These are phyloP conservation scores for Boletellus ananas DNA, from an alignment of 768 basidiomycete genomes.

Conservation along the genomic window DNA sequence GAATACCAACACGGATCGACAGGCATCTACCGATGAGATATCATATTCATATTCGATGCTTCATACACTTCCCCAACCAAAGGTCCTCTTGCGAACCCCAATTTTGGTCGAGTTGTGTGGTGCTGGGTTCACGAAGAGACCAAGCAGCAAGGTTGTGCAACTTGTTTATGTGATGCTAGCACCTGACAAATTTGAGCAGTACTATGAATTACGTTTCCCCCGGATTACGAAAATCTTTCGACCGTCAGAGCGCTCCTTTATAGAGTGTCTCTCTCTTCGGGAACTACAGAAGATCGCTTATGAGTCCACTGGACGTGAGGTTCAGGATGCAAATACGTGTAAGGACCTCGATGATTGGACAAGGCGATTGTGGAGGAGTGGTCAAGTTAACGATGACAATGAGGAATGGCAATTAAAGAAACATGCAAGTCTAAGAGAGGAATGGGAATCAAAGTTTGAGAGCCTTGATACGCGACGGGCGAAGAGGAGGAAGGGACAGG, in stretches of 20 bases:
- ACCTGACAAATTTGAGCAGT: conserved; percentile 36
- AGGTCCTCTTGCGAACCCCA: conserved; percentile 55
- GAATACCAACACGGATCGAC: neutral
- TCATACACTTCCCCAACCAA: conserved; percentile 47
- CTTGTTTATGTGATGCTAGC: neutral
- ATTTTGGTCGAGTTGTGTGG: conserved; percentile 73
- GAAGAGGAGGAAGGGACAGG: conserved; percentile 21
- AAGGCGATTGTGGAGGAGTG: conserved; percentile 37
- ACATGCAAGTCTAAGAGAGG: conserved; percentile 32
- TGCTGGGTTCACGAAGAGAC: conserved; percentile 78
- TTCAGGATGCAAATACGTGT: conserved; percentile 27
- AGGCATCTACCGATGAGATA: conserved; percentile 27
- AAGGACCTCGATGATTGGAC: conserved; percentile 52
- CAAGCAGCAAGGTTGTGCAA: conserved; percentile 47
- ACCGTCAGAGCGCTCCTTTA: conserved; percentile 60
- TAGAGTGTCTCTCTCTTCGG: conserved; percentile 46
- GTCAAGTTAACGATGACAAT: conserved; percentile 32
- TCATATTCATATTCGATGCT: conserved; percentile 55
- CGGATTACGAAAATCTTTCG: conserved; percentile 70
- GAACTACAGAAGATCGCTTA: conserved; percentile 54
- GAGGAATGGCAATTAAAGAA: conserved; percentile 36
- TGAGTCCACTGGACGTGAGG: conserved; percentile 50
- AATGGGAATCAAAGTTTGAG: conserved; percentile 43
- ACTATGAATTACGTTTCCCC: conserved; percentile 84
- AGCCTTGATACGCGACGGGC: conserved; percentile 17